Conservation (phyloP, 306 rosid genomes). For the Pueraria montana region DNA sequence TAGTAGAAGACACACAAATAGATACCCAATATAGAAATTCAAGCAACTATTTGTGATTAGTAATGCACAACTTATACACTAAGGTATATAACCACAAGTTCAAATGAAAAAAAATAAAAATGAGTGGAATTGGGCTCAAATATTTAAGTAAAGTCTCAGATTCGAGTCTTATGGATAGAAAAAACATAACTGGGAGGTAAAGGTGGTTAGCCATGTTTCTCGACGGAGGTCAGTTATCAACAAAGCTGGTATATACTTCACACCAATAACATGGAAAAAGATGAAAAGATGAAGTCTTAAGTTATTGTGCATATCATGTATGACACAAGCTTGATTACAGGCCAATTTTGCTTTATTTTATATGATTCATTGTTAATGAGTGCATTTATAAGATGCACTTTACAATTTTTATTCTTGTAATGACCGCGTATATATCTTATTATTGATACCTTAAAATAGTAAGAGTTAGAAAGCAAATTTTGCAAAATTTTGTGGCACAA, state of each 20-base stretch:
- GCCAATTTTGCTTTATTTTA: not conserved
- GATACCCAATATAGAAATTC: not conserved
- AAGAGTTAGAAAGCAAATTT: not conserved
- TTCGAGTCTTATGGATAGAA: too few species aligned
- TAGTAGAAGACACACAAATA: not conserved
- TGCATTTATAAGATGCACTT: not conserved
- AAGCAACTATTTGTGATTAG: not conserved
- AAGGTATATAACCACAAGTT: not conserved
- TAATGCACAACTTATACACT: not conserved
- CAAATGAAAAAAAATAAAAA: not conserved
- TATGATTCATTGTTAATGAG: not conserved
- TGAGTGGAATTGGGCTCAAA: too few species aligned
- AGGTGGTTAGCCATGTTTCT: too few species aligned
- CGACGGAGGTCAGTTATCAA: too few species aligned
- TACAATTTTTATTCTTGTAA: not conserved
- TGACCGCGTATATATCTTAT: not conserved
- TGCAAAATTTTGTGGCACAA: not conserved
- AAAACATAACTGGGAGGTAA: too few species aligned
- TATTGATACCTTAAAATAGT: not conserved
- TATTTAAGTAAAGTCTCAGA: fast-evolving
- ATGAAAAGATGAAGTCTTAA: not conserved
- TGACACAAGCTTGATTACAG: not conserved
- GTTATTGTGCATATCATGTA: not conserved
- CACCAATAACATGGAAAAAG: too few species aligned
- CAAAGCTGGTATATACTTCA: too few species aligned